Conservation (phyloP, 305 asterid species). For the Solanum hybrid region DNA sequence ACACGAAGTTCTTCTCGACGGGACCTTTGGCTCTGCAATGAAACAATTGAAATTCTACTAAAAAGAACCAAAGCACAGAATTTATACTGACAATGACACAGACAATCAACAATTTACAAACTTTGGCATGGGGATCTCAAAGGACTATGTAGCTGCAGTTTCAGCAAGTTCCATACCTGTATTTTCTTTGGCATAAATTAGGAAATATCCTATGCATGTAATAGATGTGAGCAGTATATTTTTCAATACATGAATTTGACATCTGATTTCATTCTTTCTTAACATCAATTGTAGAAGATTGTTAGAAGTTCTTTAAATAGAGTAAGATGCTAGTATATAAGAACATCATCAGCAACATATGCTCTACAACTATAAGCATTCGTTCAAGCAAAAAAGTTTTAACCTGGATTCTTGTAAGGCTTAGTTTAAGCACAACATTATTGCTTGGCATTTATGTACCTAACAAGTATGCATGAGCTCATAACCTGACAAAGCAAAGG, state of each 20-base stretch:
- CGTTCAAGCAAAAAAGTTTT: background rate
- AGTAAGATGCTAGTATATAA: background rate
- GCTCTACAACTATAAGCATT: background rate
- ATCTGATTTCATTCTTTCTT: background rate
- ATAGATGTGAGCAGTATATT: background rate
- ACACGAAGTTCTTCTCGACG: slow-evolving; percentile 97
- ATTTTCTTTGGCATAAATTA: background rate
- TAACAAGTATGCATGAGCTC: background rate
- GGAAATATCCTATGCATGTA: background rate
- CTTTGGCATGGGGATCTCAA: background rate
- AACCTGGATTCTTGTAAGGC: background rate
- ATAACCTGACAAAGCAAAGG: background rate
- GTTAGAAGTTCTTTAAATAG: background rate
- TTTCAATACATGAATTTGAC: background rate
- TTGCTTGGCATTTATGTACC: background rate
- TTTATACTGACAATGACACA: background rate
- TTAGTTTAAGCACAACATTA: background rate
- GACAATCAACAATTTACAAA: background rate
- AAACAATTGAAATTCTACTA: slow-evolving; percentile 6
- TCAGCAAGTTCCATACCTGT: background rate
- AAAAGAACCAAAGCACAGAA: slow-evolving; percentile 3
- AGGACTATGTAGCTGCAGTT: background rate
- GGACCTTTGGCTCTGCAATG: slow-evolving; percentile 84
- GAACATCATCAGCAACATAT: background rate
- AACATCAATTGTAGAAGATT: background rate